Percentiles rank a stretch among this genome's conserved stretches.
Evolutionary conservation across 2,329 filamentous ascomycete genomes (phyloP).

Genomic region (Tolypocladium sp.): DNA sequence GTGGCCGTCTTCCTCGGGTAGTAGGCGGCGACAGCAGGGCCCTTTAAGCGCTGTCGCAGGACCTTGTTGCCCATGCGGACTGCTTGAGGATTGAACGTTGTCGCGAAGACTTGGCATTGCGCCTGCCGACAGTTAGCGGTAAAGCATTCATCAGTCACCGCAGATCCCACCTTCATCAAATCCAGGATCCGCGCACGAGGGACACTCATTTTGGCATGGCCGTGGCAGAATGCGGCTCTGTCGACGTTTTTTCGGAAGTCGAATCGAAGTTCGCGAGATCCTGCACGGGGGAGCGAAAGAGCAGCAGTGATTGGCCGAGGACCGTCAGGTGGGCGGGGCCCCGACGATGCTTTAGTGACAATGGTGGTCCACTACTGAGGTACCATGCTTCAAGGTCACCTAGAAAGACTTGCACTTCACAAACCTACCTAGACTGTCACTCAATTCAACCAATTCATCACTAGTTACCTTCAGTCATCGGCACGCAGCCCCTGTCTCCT

Average conservation of each 20-base stretch:
- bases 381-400: not conserved
- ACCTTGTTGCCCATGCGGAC: conserved; percentile 85
- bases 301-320: conserved; percentile 5
- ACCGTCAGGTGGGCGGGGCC: not conserved
- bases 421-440: not conserved
- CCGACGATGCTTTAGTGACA: too few species aligned
- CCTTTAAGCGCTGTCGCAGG: conserved; percentile 76
- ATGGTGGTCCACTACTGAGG: not conserved
- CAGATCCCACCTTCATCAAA: conserved; percentile 63
- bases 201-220: conserved; percentile 47
- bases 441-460: too few species aligned
- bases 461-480: not conserved
- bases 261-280: conserved; percentile 13
- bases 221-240: conserved; percentile 11
- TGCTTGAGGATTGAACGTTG: conserved; percentile 79
- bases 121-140: conserved; percentile 41
- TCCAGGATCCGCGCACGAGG: conserved; percentile 55
- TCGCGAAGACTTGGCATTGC: conserved; percentile 87
- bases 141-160: not conserved
- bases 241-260: conserved; percentile 13
- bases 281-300: not conserved
- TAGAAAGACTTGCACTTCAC: not conserved
- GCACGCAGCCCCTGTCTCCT: not conserved
- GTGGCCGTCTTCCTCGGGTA: conserved; percentile 71
- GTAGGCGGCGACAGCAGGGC: conserved; percentile 76